These are phyloP conservation scores for Debaryomyces sp. DNA, from an alignment of 1,139 yeast genomes.

Conservation along the genomic window DNA sequence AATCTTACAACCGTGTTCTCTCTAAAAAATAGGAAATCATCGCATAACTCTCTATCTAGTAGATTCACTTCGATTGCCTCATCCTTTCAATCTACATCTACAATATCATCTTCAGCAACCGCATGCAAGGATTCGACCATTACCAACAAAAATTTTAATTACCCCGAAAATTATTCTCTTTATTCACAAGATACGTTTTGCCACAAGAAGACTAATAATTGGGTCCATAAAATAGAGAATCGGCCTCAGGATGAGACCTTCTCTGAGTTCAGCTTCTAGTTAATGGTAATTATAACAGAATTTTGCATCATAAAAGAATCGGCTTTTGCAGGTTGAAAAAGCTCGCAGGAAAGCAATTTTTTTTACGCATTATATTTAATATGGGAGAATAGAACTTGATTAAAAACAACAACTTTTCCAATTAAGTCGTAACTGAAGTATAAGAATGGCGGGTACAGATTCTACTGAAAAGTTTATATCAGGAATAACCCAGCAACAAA, in stretches of 20 bases:
- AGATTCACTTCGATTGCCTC: slow-evolving; percentile 1
- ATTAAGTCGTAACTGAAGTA: background rate
- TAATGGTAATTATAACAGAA: background rate
- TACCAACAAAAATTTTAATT: background rate
- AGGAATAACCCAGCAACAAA: slow-evolving; percentile 12
- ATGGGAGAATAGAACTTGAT: background rate
- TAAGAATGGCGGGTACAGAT: background rate
- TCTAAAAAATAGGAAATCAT: background rate
- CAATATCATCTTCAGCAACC: background rate
- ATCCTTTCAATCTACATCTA: background rate
- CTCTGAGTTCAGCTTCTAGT: slow-evolving; percentile 5
- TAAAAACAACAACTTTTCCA: background rate
- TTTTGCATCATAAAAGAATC: background rate
- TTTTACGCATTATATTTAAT: background rate
- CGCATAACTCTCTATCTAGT: background rate
- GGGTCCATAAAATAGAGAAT: too few species aligned
- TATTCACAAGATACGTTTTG: background rate
- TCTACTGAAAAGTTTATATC: slow-evolving; percentile 8
- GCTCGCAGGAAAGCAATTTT: background rate
- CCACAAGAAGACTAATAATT: background rate
- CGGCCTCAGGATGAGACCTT: slow-evolving; percentile 1
- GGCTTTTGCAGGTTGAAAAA: background rate
- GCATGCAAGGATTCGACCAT: background rate
- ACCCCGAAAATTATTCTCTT: background rate
- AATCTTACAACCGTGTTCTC: background rate